These are phyloP conservation scores for Plectosphaerella plurivora DNA, from an alignment of 2,329 filamentous ascomycete genomes.

Conservation along the genomic window DNA sequence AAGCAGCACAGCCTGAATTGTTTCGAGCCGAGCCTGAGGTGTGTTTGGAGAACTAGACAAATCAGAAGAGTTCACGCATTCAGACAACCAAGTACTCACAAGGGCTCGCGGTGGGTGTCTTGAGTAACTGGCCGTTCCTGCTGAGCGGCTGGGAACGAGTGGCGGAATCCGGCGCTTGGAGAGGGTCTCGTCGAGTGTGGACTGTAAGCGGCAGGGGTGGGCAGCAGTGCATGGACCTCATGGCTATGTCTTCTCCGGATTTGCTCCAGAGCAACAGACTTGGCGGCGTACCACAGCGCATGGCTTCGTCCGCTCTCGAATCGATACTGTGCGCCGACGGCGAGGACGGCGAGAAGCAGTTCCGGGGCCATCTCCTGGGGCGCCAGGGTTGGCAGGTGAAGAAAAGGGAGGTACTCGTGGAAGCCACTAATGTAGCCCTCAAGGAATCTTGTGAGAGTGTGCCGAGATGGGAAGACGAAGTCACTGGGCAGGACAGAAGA, in stretches of 20 bases:
- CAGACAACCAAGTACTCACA: slow-evolving; percentile 35
- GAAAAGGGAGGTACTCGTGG: slow-evolving; percentile 51
- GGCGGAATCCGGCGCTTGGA: slow-evolving; percentile 51
- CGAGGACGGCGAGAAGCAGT: slow-evolving; percentile 61
- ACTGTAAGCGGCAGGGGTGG: slow-evolving; percentile 54
- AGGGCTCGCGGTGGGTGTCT: slow-evolving; percentile 55
- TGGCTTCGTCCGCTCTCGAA: slow-evolving; percentile 57
- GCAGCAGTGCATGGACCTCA: slow-evolving; percentile 51
- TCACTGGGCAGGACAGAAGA: slow-evolving; percentile 54
- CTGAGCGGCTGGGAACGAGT: slow-evolving; percentile 55
- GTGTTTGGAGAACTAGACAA: slow-evolving; percentile 50
- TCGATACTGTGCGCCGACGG: slow-evolving; percentile 63
- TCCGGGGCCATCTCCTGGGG: slow-evolving; percentile 64
- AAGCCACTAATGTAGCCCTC: slow-evolving; percentile 69
- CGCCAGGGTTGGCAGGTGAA: slow-evolving; percentile 64
- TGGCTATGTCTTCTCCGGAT: slow-evolving; percentile 53
- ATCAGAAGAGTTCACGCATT: background rate
- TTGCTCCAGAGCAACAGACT: slow-evolving; percentile 53
- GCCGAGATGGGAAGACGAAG: slow-evolving; percentile 65
- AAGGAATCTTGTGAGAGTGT: slow-evolving; percentile 64
- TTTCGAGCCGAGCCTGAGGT: slow-evolving; percentile 56
- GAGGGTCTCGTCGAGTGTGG: slow-evolving; percentile 57
- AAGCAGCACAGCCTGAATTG: slow-evolving; percentile 59
- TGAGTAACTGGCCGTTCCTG: slow-evolving; percentile 53
- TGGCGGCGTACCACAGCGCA: slow-evolving; percentile 58